phyloP scores from a whole-genome alignment of 2,329 filamentous ascomycete genomes.

The Magnaporthales sp. region DNA sequence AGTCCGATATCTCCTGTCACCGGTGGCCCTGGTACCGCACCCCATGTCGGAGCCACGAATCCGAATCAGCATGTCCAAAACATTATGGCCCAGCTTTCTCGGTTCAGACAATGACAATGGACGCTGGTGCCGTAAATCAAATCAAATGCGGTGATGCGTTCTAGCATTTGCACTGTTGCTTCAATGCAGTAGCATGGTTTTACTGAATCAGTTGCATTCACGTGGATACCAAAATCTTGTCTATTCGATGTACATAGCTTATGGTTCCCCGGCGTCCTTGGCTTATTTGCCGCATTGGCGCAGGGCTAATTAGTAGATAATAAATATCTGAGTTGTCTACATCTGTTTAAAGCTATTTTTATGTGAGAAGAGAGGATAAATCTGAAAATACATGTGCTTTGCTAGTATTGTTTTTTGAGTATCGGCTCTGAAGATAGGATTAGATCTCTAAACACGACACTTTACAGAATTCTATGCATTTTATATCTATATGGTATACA shows the following conservation, averaged over 20 bases:
- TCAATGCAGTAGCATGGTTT: background rate
- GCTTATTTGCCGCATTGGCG: background rate
- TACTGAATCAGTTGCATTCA: background rate
- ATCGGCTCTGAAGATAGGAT: background rate
- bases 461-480: background rate
- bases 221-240: background rate
- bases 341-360: background rate
- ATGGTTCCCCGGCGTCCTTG: background rate
- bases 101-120: conserved; percentile 44
- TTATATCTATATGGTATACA: background rate
- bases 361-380: background rate
- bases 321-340: background rate
- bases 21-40: conserved; percentile 16
- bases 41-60: conserved; percentile 22
- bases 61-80: conserved; percentile 54
- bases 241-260: background rate
- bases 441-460: background rate
- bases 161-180: background rate
- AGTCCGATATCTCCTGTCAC: conserved; percentile 1
- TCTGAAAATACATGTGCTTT: background rate
- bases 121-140: background rate
- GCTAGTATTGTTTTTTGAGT: background rate
- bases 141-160: background rate
- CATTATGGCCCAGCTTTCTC: conserved; percentile 65
- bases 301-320: background rate